Evolutionary conservation across 148 eudicot genomes (phyloP), one percentile per base, ranked within the genome.

Genomic region (Vaccinium macrocarpon): DNA sequence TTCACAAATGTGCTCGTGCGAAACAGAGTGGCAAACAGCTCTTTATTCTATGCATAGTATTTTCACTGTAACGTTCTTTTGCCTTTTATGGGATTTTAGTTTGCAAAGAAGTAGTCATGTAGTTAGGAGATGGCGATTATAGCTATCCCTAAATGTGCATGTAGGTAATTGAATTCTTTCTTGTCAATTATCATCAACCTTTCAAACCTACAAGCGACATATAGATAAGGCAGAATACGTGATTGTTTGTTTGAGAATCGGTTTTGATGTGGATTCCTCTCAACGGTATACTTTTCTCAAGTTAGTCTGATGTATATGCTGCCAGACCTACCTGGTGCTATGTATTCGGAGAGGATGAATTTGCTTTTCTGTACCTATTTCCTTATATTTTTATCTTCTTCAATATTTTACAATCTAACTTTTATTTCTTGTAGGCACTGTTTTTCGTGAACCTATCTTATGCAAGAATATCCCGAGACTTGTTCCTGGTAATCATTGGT

Each of bases 381-480:
- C 78, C 50, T 29, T 82, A 18, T 77, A 8, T 48, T 53, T 82
- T 76, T n/a, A 16, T 42, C 19, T 38, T 9, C 27, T 80, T 84
- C 38, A 35, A 81, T 57, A 59, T 21, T 66, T 32, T 76, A 25
- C 38, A 18, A 19, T 32, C 79, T 83, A 15, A 15, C 66, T 51
- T 64, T 75, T 59, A 61, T 57, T 19, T 23, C 56, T 66, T 83
- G 55, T 75, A 93, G 96, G 96, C 61, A 93, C 96, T 68, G 92
- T 93, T 70, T 93, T 93, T 83, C 96, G 96, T 74, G 96, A 93
- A 85, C 96, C 96, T 74, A 93, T 93, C 73, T 46, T 91, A 66
- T 93, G 96, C 86, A 83, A 75, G 86, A 93, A 93, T 84, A 92
- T 93, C 86, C 96, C 96, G 62, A 89, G 92, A 87, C 86, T 91